Conservation (phyloP, 2,329 filamentous ascomycete species). For the Metarhizium guizhouense region DNA sequence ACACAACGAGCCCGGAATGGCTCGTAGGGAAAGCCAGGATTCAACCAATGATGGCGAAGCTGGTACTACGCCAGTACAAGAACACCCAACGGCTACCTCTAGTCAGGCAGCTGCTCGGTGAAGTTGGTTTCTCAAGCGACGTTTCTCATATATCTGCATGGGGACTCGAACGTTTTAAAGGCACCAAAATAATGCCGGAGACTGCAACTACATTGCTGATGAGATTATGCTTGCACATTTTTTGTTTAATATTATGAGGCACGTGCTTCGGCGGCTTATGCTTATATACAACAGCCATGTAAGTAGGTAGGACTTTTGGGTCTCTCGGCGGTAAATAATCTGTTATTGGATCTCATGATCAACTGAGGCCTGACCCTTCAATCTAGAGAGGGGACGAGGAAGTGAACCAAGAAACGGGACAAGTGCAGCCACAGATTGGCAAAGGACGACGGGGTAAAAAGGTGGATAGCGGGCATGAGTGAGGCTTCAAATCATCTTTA, state of each 20-base stretch:
- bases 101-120: constrained; percentile 7
- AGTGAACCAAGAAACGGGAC: neutral
- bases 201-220: neutral
- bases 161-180: neutral
- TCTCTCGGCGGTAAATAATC: neutral
- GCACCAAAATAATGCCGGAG: neutral
- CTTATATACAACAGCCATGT: neutral
- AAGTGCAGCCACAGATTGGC: neutral
- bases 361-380: neutral
- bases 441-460: neutral
- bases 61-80: constrained; percentile 26
- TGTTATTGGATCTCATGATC: neutral
- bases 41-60: constrained; percentile 28
- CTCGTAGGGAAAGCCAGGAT: constrained; percentile 42
- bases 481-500: neutral
- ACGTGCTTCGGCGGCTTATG: neutral
- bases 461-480: neutral
- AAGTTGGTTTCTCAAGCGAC: neutral
- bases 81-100: constrained; percentile 17
- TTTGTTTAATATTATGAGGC: neutral
- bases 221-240: neutral
- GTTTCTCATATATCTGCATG: neutral
- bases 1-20: constrained; percentile 37
- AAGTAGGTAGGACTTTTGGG: neutral
- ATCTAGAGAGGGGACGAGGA: neutral